Evolutionary conservation across 495 filamentous ascomycete genomes (phyloP).

Genomic region (Hypoxylon crocopeplum): DNA sequence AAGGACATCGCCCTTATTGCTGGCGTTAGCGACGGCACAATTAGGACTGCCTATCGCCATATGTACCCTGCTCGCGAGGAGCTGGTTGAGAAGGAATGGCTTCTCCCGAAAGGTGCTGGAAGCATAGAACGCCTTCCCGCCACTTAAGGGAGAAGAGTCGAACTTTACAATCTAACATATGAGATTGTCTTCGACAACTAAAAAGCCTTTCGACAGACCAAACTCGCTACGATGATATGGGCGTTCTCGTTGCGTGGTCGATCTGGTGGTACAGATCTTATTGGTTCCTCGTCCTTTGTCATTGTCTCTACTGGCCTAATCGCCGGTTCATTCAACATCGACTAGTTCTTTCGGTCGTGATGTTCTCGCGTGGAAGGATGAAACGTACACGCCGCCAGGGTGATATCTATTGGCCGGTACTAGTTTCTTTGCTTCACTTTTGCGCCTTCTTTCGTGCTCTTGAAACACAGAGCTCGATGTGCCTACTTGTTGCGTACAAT

Average conservation of each 20-base stretch:
- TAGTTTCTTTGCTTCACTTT: constrained; percentile 12
- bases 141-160: constrained; percentile 38
- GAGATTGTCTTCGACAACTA: too few relatives aligned
- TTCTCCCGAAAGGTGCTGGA: constrained; percentile 68
- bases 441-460: constrained; percentile 16
- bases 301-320: too few relatives aligned
- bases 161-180: too few relatives aligned
- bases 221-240: too few relatives aligned
- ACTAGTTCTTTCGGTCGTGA: too few relatives aligned
- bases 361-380: neutral
- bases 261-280: too few relatives aligned
- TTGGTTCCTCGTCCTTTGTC: too few relatives aligned
- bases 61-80: constrained; percentile 75
- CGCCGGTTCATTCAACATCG: too few relatives aligned
- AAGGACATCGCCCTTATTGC: constrained; percentile 84
- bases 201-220: too few relatives aligned
- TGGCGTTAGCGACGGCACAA: constrained; percentile 93
- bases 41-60: constrained; percentile 91
- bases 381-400: constrained; percentile 33
- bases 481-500: neutral
- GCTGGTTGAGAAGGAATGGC: constrained; percentile 77
- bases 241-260: too few relatives aligned
- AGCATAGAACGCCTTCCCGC: constrained; percentile 71
- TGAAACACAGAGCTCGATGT: constrained; percentile 27
- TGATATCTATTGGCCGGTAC: constrained; percentile 36